These are phyloP conservation scores for Wickerhamomyces rabaulensis DNA, from an alignment of 805 yeast species.

Conservation along the genomic window DNA sequence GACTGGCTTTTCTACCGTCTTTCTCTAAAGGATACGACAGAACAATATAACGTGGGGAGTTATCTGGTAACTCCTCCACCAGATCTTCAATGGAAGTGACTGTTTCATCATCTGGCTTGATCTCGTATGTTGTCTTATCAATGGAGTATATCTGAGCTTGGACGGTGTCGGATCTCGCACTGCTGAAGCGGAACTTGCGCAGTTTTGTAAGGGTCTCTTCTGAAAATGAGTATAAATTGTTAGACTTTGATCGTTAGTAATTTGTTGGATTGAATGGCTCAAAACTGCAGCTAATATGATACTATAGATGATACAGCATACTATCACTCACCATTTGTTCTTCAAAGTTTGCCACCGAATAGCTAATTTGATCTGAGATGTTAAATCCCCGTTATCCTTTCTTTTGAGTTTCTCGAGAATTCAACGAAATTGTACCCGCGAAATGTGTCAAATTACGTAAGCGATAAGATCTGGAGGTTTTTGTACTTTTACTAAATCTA, in stretches of 20 bases:
- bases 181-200: conserved; percentile 67
- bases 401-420: no score
- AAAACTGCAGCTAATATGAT: no score
- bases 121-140: conserved; percentile 48
- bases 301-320: no score
- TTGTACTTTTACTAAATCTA: no score
- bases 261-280: no score
- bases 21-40: conserved; percentile 68
- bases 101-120: conserved; percentile 42
- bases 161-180: conserved; percentile 56
- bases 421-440: no score
- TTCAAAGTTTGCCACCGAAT: no score
- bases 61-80: conserved; percentile 75
- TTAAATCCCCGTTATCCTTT: no score
- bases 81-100: conserved; percentile 54
- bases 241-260: conserved; percentile 25
- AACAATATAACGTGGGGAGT: conserved; percentile 69
- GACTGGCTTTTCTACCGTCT: conserved; percentile 73
- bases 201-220: conserved; percentile 54
- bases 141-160: conserved; percentile 54
- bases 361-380: no score
- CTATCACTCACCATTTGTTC: background rate
- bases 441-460: background rate
- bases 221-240: conserved; percentile 56
- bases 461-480: no score